phyloP scores from a whole-genome alignment of 108 stramenopile species.

The Conticribra weissflogii region DNA sequence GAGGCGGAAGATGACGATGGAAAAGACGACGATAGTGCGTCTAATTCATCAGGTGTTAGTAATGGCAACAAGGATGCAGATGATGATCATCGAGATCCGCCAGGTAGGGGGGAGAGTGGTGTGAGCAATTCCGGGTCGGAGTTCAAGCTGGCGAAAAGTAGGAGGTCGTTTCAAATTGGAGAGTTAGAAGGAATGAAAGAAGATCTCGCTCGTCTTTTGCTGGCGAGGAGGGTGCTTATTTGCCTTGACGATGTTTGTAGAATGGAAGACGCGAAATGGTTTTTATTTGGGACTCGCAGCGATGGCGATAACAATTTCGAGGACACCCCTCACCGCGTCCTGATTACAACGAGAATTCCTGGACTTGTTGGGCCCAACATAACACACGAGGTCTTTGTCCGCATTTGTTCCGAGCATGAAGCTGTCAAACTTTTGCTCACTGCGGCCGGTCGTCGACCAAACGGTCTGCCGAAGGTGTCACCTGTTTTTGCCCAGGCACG shows the following conservation, averaged over 20 bases:
- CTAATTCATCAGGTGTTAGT: constrained; percentile 28
- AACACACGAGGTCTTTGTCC: constrained; percentile 87
- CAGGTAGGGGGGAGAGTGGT: constrained; percentile 10
- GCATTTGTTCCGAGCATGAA: constrained; percentile 87
- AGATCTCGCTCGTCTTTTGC: constrained; percentile 66
- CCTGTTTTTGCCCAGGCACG: constrained; percentile 85
- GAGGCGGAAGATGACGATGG: constrained; percentile 39
- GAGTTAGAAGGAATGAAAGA: constrained; percentile 89
- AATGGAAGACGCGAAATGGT: constrained; percentile 91
- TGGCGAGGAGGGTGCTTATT: constrained; percentile 68
- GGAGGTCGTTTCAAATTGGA: constrained; percentile 78
- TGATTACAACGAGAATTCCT: constrained; percentile 82
- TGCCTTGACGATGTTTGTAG: constrained; percentile 88
- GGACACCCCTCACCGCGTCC: constrained; percentile 62
- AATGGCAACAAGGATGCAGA: constrained; percentile 20
- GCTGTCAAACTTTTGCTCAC: constrained; percentile 86
- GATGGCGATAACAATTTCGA: constrained; percentile 47
- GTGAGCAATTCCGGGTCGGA: constrained; percentile 15
- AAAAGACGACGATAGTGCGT: constrained; percentile 45
- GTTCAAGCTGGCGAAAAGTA: constrained; percentile 59
- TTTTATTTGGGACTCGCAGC: constrained; percentile 68
- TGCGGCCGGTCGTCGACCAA: constrained; percentile 80
- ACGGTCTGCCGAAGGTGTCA: constrained; percentile 78
- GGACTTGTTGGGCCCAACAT: constrained; percentile 71
- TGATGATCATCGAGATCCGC: neutral